Base-by-base conservation (phyloP, 305 asterid species). In the Rubia peregrina region DNA sequence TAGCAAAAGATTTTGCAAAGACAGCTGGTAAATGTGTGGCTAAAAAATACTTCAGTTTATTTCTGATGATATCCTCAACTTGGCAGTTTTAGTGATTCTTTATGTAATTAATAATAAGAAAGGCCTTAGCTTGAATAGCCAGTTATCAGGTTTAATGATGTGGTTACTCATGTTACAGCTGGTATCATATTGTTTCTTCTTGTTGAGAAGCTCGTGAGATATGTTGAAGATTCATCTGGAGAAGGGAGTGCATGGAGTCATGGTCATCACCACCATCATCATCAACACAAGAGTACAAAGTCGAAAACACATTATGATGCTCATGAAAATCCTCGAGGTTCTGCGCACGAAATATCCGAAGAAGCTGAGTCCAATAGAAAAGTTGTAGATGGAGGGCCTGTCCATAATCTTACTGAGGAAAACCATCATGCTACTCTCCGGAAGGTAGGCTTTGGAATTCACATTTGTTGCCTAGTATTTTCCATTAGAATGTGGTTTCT, bases 121-220 rank as follows among this genome's bases (percentile, higher is more conserved):
- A n/a, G 60, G 62, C 51, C 67, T 26, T 73, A 9, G 33, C 22
- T 53, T 67, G 9, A 24, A 21, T 38, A 7, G 17, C 48, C 46
- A 65, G 69, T 68, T 36, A 56, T 43, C 48, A 65, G 16, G 19
- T 40, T 5, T 11, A 8, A 57, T 46, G 6, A 66, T 59, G 22
- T 70, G 61, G 73, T 84, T 68, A 74, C 67, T 85, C 67, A 61
- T 80, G 73, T 78, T 73, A 76, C 97, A 94, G 99, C 89, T 82
- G 99, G 99, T 75, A 88, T 94, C 21, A 85, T 91, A 49, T 84
- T 87, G 76, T 94, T 94, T 80, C 96, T 94, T 75, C 83, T 91
- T 73, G 96, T 94, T 65, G 97, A 94, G 89, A 94, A 89, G 85
- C 70, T 88, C 53, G 99, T 94, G 85, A 94, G 99, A 83, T 94